Evolutionary conservation across 169 alveolate species (phyloP).

Genomic region (Eimeria sp.): DNA sequence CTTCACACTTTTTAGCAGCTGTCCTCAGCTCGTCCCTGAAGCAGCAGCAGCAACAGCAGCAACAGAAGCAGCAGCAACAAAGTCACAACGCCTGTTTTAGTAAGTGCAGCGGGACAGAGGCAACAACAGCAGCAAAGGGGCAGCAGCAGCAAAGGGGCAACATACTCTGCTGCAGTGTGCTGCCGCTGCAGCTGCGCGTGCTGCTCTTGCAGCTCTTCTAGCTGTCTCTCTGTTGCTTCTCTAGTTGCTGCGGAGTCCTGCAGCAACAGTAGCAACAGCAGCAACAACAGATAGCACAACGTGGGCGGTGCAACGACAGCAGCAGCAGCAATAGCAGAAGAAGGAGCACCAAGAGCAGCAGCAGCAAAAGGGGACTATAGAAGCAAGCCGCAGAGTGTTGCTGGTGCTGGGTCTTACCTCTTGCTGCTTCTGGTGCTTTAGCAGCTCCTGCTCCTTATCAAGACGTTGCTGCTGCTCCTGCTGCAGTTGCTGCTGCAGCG

Average conservation of each 20-base stretch:
- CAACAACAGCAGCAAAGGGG: not conserved
- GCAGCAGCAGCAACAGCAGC: constrained; percentile 37
- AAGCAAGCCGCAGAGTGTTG: not conserved
- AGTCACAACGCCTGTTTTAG: not conserved
- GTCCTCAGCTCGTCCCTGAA: constrained; percentile 7
- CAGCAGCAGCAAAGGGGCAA: constrained; percentile 3
- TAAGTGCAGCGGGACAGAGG: no score
- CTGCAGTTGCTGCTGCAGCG: constrained; percentile 70
- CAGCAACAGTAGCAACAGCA: constrained; percentile 56
- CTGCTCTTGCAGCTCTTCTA: constrained; percentile 40
- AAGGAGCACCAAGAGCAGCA: not conserved
- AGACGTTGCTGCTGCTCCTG: constrained; percentile 53
- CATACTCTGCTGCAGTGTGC: constrained; percentile 22
- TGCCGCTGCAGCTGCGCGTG: constrained; percentile 35
- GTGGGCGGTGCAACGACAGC: not conserved
- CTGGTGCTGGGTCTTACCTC: not conserved
- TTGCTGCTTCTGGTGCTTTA: constrained; percentile 27
- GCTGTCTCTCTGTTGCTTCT: constrained; percentile 27
- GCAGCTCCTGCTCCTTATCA: not conserved
- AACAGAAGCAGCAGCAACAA: not conserved
- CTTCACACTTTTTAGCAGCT: not conserved
- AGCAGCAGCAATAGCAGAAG: not conserved
- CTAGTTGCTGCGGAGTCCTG: not conserved
- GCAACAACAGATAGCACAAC: not conserved
- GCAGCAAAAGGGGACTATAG: not conserved